phyloP scores from a whole-genome alignment of 2,329 filamentous ascomycete genomes.

The Colletotrichum musae region DNA sequence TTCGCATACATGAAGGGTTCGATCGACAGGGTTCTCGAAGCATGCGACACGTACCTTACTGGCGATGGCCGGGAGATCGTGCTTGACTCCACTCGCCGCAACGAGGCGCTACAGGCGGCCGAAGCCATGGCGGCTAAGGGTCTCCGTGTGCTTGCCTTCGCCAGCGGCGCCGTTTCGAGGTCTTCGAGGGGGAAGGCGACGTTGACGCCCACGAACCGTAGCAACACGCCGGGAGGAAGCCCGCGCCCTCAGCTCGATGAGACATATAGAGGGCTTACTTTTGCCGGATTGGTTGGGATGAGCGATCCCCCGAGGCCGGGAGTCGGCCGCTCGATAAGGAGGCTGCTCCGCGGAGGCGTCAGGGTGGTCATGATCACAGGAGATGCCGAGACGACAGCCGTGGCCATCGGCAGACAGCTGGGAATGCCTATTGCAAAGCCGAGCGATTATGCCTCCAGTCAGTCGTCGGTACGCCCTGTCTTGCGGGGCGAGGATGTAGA shows the following conservation, averaged over 20 bases:
- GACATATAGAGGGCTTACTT: constrained; percentile 85
- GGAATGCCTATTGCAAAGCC: constrained; percentile 84
- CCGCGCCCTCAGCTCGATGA: constrained; percentile 62
- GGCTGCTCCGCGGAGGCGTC: constrained; percentile 93
- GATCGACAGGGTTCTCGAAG: constrained; percentile 86
- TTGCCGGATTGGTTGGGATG: constrained; percentile 96
- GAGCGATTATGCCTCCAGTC: constrained; percentile 66
- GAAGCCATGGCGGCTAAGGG: constrained; percentile 91
- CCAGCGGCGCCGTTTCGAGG: constrained; percentile 80
- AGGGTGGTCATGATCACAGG: constrained; percentile 99
- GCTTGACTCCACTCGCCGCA: constrained; percentile 81
- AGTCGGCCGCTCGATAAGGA: constrained; percentile 89
- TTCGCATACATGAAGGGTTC: constrained; percentile 97
- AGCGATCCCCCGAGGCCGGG: constrained; percentile 94
- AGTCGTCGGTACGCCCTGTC: constrained; percentile 78
- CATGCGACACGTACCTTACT: constrained; percentile 92
- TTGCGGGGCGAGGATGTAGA: constrained; percentile 94
- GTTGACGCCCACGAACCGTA: constrained; percentile 57
- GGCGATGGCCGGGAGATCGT: constrained; percentile 89
- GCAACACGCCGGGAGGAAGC: constrained; percentile 65
- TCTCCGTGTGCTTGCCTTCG: constrained; percentile 91
- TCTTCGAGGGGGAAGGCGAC: constrained; percentile 57
- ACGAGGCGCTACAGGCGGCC: constrained; percentile 84
- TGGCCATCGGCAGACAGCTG: constrained; percentile 94
- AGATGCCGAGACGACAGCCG: constrained; percentile 93